Conservation (phyloP, 1,139 yeast species). For the Pichia sp. region DNA sequence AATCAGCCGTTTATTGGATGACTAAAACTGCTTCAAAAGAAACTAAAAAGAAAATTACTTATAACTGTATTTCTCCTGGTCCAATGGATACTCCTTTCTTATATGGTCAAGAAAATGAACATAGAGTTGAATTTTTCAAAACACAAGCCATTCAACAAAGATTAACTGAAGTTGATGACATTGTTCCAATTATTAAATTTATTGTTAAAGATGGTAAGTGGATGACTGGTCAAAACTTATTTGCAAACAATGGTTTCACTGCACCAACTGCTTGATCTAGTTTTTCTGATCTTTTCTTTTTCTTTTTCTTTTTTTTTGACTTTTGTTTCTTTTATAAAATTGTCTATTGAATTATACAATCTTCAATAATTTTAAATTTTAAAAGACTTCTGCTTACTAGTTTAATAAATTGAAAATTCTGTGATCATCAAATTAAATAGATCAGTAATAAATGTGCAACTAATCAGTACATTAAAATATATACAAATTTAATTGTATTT, state of each 20-base stretch:
- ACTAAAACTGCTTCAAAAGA: constrained; percentile 55
- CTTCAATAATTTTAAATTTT: too few relatives aligned
- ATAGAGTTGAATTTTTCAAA: constrained; percentile 50
- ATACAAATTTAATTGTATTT: too few relatives aligned
- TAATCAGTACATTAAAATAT: too few relatives aligned
- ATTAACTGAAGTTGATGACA: constrained; percentile 53
- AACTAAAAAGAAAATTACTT: constrained; percentile 43
- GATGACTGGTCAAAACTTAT: constrained; percentile 67
- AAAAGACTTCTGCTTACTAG: too few relatives aligned
- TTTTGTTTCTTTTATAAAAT: too few relatives aligned
- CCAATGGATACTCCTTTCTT: constrained; percentile 71
- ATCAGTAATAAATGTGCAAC: too few relatives aligned
- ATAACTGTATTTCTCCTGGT: constrained; percentile 60
- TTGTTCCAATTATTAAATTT: constrained; percentile 57
- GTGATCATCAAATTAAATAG: too few relatives aligned
- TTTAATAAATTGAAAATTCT: too few relatives aligned
- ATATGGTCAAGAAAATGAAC: constrained; percentile 52
- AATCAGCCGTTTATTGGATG: constrained; percentile 57
- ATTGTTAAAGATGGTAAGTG: constrained; percentile 61
- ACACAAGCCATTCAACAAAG: constrained; percentile 41
- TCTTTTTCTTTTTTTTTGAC: neutral
- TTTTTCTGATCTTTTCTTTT: neutral
- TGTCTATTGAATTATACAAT: too few relatives aligned
- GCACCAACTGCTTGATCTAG: constrained; percentile 32
- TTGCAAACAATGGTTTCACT: constrained; percentile 60